Base-by-base conservation (phyloP, 768 basidiomycete species). In the Lentinula edodes region DNA sequence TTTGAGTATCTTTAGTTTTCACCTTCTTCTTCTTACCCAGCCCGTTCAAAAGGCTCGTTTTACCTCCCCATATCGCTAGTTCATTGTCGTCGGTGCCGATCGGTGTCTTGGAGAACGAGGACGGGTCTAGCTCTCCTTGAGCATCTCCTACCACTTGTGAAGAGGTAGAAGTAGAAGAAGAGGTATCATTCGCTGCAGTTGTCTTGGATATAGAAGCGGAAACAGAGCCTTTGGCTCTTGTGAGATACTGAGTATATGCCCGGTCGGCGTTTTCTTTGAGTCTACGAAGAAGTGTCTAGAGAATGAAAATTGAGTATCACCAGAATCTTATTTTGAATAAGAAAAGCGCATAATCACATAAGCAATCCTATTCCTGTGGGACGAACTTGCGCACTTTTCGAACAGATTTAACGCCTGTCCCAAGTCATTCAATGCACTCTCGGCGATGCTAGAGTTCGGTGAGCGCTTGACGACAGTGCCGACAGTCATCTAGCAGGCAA, bases 401-500 rank as follows among this genome's bases (percentile, higher is more conserved):
- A 84, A 84, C 4, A 84, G 66, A 3, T 75, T 72, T 6, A 82
- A 69, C 1, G 81, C 81, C 3, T 77, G 66, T 18, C 75, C 74
- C 28, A 86, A 72, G 63, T 86, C 82, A 8, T 74, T 64, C 50
- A 84, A 71, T 0, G 85, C 84, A 62, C 77, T 78, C 0, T 76
- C 64, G 0, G 84, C 80, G 20, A 85, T 74, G 45, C 73, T 79
- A 3, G 78, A 83, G 52, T 71, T 76, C 1, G 85, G 84, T 6
- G 79, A 80, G 15, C 82, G 78, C 1, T 82, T 81, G n/a, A 85
- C 83, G n/a, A 86, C 78, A 2, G 82, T 83, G 2, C 84, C 84
- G 1, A 81, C 78, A 55, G 84, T 80, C 12, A 86, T 74, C 87
- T 88, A 62, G 13, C 10, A 20, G n/a, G 28, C 5, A 28, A 32